Evolutionary conservation across 805 yeast genomes (phyloP).

Genomic region (Deakozyma indianensis): DNA sequence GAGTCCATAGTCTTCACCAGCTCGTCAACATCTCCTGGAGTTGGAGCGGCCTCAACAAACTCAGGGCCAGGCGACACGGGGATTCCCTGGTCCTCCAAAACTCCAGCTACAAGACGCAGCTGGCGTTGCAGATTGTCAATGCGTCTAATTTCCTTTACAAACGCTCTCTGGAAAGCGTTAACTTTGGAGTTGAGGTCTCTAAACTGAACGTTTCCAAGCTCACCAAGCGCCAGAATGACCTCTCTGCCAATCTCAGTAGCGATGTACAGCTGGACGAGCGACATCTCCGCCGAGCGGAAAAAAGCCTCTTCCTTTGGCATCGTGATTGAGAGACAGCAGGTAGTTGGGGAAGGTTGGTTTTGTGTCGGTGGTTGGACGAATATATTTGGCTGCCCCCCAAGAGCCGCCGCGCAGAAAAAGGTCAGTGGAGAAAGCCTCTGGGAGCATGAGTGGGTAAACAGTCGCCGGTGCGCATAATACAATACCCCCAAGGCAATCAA

Average conservation of each 20-base stretch:
- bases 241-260: constrained; percentile 85
- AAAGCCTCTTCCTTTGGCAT: constrained; percentile 19
- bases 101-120: constrained; percentile 30
- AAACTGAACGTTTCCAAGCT: constrained; percentile 73
- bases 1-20: constrained; percentile 45
- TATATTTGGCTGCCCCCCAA: too few relatives aligned
- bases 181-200: constrained; percentile 74
- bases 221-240: constrained; percentile 74
- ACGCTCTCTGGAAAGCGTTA: constrained; percentile 77
- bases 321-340: neutral
- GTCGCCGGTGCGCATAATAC: too few relatives aligned
- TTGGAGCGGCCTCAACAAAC: constrained; percentile 25
- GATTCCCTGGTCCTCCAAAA: constrained; percentile 19
- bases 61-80: constrained; percentile 23
- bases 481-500: too few relatives aligned
- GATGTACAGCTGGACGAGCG: constrained; percentile 78
- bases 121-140: constrained; percentile 86
- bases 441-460: too few relatives aligned
- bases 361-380: too few relatives aligned
- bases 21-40: constrained; percentile 49
- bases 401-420: too few relatives aligned
- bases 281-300: constrained; percentile 84
- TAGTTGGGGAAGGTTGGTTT: neutral
- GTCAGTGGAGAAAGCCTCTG: too few relatives aligned
- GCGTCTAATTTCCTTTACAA: constrained; percentile 73